phyloP scores from a whole-genome alignment of 1,284 basidiomycete species.

The Pyrrhoderma noxium region DNA sequence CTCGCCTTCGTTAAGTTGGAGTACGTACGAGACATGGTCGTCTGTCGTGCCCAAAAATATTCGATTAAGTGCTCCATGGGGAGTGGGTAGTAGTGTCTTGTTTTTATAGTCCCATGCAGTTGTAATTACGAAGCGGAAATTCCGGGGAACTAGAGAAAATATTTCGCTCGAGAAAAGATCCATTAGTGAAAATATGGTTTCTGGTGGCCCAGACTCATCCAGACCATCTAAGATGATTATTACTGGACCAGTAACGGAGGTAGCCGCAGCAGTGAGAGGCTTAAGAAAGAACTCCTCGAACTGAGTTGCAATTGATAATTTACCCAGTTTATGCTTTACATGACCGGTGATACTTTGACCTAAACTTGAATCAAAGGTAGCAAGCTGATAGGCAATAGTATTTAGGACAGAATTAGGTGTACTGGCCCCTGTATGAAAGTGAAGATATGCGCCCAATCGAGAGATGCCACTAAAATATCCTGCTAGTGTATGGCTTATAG shows the following conservation, averaged over 20 bases:
- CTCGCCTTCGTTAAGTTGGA: too few relatives aligned
- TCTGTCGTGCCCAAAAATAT: too few relatives aligned
- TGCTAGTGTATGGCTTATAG: neutral
- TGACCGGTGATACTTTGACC: neutral
- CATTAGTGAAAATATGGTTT: neutral
- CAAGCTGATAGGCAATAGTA: conserved; percentile 1
- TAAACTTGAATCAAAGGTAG: neutral
- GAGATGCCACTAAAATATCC: neutral
- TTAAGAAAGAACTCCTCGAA: neutral
- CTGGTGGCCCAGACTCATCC: neutral
- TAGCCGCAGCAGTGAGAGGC: neutral
- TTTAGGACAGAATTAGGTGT: neutral
- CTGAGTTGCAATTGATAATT: neutral
- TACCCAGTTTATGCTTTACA: neutral
- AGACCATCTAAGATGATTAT: neutral
- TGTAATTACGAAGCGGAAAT: neutral
- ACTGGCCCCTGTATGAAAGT: neutral
- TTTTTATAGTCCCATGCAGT: neutral
- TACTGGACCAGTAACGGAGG: neutral
- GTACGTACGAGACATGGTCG: too few relatives aligned
- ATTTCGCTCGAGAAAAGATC: neutral
- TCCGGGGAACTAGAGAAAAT: neutral
- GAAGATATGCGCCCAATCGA: neutral
- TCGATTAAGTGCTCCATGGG: too few relatives aligned
- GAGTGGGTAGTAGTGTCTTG: too few relatives aligned